These are phyloP conservation scores for Fusarium sp. DNA, from an alignment of 2,329 filamentous ascomycete species.

Conservation along the genomic window DNA sequence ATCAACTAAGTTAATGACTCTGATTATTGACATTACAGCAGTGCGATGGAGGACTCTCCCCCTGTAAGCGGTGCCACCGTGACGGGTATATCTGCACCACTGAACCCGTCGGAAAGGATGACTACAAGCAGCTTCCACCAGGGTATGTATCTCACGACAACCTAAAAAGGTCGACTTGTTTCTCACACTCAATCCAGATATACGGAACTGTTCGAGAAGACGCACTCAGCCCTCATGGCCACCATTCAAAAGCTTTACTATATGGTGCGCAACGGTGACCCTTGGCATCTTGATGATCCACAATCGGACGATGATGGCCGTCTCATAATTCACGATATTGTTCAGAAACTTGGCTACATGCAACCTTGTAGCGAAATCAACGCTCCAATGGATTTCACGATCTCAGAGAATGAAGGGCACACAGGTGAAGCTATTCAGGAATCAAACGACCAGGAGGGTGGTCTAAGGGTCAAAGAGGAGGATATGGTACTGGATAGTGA, in stretches of 20 bases:
- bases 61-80: constrained; percentile 75
- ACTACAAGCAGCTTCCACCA: constrained; percentile 73
- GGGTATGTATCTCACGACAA: constrained; percentile 59
- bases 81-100: constrained; percentile 73
- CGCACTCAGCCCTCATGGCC: constrained; percentile 72
- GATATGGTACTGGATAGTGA: constrained; percentile 14
- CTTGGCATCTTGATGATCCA: constrained; percentile 72
- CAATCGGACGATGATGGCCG: constrained; percentile 72
- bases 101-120: constrained; percentile 69
- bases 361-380: constrained; percentile 72
- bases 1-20: constrained; percentile 2
- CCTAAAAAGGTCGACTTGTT: neutral
- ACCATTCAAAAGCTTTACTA: constrained; percentile 74
- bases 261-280: constrained; percentile 70
- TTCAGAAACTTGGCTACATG: constrained; percentile 72
- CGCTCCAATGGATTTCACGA: constrained; percentile 67
- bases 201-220: constrained; percentile 74
- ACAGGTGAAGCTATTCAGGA: constrained; percentile 68
- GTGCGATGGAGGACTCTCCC: constrained; percentile 72
- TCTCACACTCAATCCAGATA: constrained; percentile 59
- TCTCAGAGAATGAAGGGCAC: constrained; percentile 63
- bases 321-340: constrained; percentile 74
- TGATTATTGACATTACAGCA: constrained; percentile 45
- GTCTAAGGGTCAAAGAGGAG: constrained; percentile 52
- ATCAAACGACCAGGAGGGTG: constrained; percentile 60